A percentile compares a stretch with the other conserved stretches of the same genome.
Evolutionary conservation across 2,329 filamentous ascomycete species (phyloP).

Genomic region (Sporothrix pallida): DNA sequence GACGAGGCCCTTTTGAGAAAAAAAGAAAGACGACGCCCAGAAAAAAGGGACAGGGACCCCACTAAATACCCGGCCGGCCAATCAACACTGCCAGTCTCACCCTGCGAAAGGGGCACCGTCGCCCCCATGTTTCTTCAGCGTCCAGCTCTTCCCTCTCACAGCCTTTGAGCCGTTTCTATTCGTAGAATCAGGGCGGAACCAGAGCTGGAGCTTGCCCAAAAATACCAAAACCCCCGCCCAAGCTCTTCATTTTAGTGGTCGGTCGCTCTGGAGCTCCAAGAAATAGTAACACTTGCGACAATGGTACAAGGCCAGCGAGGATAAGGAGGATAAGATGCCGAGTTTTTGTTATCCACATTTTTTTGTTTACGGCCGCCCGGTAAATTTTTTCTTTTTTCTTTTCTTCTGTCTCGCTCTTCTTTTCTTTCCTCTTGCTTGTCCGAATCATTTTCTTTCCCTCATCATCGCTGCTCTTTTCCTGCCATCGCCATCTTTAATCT

Average conservation of each 20-base stretch:
- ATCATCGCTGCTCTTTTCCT: neutral
- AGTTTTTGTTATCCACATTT: constrained; percentile 25
- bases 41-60: neutral
- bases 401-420: neutral
- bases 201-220: constrained; percentile 2
- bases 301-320: neutral
- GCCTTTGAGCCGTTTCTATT: neutral
- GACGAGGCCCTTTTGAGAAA: no score
- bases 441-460: neutral
- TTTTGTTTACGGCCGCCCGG: constrained; percentile 6
- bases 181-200: neutral
- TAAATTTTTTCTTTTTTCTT: neutral
- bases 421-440: neutral
- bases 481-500: no score
- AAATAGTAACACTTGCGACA: no score
- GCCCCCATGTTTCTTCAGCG: constrained; percentile 14
- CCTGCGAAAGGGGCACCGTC: neutral
- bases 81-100: neutral
- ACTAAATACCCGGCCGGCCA: neutral
- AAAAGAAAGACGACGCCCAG: neutral
- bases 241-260: constrained; percentile 1
- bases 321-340: constrained; percentile 9
- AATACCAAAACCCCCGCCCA: neutral
- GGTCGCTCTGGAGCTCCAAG: neutral
- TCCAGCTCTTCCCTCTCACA: neutral